Evolutionary conservation across 2,329 filamentous ascomycete genomes (phyloP), one percentile per base, ranked within the genome.

Genomic region (Calonectria hongkongensis): DNA sequence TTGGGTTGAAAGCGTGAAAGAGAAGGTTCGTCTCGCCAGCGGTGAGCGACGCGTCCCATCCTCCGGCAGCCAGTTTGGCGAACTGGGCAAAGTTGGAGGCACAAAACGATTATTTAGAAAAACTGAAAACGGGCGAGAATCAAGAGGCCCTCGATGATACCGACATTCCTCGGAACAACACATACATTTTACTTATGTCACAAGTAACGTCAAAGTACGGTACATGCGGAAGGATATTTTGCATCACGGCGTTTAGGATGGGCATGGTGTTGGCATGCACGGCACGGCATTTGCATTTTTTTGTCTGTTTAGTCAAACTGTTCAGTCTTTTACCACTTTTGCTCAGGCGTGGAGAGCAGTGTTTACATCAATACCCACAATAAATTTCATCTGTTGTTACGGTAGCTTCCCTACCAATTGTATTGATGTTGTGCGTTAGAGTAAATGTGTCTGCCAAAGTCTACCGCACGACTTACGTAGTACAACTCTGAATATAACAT

Each of bases 1-100:
- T 47, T 97, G 94, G 94, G 93, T 97, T 12, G 93, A 96, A 82
- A 94, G 92, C 74, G 93, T 97, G 86, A 93, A 95, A 85, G 93
- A 94, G 80, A 93, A 94, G 81, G 94, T 95, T 48, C 90, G 93
- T 72, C 88, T 92, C 58, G 93, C 92, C 73, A 94, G 92, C 79
- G 90, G 90, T 69, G 92, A 92, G 81, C 85, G 84, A 60, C 84
- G 83, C 64, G 74, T 82, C 25, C 79, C 84, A 21, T 80, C 75
- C 43, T 64, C 79, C n/a, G 75, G 77, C 28, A 69, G 76, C 18
- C 72, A 73, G 81, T 94, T 95, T 83, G 92, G 92, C 25, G 92
- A 95, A 75, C 84, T 95, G 76, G 92, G 93, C 54, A 94, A 90
- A 81, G 91, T 93, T 6, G 94, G 94, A 2, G 90, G 89, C 9